phyloP scores from a whole-genome alignment of 2,329 filamentous ascomycete species.

The Paracamarosporium sp. region DNA sequence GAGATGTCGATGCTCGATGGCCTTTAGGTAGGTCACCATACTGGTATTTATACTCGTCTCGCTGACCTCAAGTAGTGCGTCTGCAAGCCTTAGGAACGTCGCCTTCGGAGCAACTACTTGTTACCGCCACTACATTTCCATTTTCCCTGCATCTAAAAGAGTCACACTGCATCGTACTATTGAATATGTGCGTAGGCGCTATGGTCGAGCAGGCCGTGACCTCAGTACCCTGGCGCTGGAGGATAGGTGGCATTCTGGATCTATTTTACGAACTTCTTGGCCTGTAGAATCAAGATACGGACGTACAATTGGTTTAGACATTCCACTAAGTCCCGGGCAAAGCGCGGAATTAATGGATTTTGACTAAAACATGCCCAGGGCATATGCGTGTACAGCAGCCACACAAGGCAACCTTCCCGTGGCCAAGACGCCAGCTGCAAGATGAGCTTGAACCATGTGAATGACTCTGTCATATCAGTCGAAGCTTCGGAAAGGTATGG shows the following conservation, averaged over 20 bases:
- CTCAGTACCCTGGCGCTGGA: not conserved
- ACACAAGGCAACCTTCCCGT: conserved; percentile 1
- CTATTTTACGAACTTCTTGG: not conserved
- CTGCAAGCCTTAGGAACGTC: not conserved
- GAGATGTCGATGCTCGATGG: not conserved
- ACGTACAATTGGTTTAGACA: not conserved
- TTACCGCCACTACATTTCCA: not conserved
- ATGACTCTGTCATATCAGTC: not conserved
- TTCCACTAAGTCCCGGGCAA: not conserved
- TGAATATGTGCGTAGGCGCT: conserved; percentile 1
- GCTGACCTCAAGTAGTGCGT: not conserved
- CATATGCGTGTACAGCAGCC: not conserved
- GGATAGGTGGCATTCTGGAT: not conserved
- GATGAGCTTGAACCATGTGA: not conserved
- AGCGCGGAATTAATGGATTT: not conserved
- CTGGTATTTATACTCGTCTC: conserved; percentile 2
- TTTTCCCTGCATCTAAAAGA: not conserved
- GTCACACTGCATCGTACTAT: conserved; percentile 12
- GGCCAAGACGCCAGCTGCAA: not conserved
- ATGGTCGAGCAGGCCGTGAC: not conserved
- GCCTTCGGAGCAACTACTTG: not conserved
- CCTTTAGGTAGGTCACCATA: not conserved
- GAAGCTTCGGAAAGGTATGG: not conserved
- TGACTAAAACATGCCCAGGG: not conserved
- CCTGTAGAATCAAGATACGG: not conserved